phyloP scores from a whole-genome alignment of 148 eudicot genomes.

The Rheum nobile region DNA sequence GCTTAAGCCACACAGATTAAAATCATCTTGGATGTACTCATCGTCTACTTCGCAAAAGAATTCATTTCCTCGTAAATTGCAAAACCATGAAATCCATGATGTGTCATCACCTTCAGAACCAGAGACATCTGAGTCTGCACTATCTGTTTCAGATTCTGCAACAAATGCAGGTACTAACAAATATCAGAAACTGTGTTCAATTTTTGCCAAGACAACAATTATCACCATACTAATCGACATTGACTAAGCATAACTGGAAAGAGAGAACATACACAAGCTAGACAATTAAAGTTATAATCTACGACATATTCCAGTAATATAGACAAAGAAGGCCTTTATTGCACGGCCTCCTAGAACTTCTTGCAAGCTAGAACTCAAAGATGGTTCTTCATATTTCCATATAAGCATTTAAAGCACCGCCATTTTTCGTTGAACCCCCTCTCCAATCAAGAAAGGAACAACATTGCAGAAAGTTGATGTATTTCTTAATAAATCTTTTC shows the following conservation, averaged over 20 bases:
- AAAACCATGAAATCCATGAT: constrained; percentile 44
- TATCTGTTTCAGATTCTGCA: constrained; percentile 50
- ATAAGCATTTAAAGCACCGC: not conserved
- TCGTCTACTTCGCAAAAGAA: constrained; percentile 24
- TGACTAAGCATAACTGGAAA: not conserved
- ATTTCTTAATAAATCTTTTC: not conserved
- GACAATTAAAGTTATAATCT: not conserved
- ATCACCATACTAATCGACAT: not conserved
- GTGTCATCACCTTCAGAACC: constrained; percentile 56
- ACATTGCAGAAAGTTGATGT: too few species aligned
- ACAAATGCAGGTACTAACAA: not conserved
- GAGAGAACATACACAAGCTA: not conserved
- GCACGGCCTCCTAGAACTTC: not conserved
- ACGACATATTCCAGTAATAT: not conserved
- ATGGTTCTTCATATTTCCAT: not conserved
- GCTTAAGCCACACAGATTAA: constrained; percentile 19
- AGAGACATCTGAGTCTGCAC: constrained; percentile 52
- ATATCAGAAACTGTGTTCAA: constrained; percentile 3
- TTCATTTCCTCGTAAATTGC: constrained; percentile 19
- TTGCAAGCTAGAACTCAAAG: not conserved
- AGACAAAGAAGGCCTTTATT: not conserved
- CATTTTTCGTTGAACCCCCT: not conserved
- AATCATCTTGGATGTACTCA: constrained; percentile 21
- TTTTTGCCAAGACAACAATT: not conserved
- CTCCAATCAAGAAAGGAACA: not conserved